A percentile compares a stretch with the other conserved stretches of the same genome.
Evolutionary conservation across 225 moss, liverwort and hornwort genomes (phyloP).

Genomic region (Marchantia paleacea): DNA sequence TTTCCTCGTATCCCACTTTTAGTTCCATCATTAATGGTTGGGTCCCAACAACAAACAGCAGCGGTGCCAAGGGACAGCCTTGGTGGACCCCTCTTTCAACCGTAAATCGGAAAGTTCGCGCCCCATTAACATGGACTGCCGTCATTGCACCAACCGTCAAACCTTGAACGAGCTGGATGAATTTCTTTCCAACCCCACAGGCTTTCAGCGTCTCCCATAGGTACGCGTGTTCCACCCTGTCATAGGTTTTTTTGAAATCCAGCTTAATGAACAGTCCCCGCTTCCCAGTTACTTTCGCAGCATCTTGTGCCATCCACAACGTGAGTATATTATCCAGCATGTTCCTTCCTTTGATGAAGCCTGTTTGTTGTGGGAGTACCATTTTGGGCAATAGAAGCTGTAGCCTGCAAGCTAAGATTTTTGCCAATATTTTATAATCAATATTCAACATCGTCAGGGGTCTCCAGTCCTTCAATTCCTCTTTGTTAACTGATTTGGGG

Average conservation of each 20-base stretch:
- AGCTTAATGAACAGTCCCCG: not conserved
- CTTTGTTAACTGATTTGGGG: not conserved
- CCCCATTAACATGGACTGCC: not conserved
- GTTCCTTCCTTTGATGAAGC: not conserved
- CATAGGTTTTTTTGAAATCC: too few species aligned
- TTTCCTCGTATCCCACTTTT: too few species aligned
- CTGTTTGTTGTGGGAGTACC: not conserved
- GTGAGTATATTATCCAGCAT: too few species aligned
- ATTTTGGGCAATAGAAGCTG: not conserved
- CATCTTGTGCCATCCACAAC: not conserved
- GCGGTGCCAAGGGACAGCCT: too few species aligned
- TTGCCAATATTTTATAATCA: not conserved
- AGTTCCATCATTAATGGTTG: too few species aligned
- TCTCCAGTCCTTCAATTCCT: not conserved
- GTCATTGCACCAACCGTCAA: not conserved
- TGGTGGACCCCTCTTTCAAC: not conserved
- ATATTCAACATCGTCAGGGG: not conserved
- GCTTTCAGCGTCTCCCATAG: not conserved
- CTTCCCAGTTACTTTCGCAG: too few species aligned
- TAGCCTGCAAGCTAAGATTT: not conserved
- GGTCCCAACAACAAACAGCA: too few species aligned
- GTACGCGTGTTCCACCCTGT: too few species aligned
- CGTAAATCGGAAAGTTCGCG: not conserved
- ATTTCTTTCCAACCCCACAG: not conserved
- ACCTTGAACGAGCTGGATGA: not conserved